These are phyloP conservation scores for Mycogone perniciosa DNA, from an alignment of 2,329 filamentous ascomycete genomes.

Conservation along the genomic window DNA sequence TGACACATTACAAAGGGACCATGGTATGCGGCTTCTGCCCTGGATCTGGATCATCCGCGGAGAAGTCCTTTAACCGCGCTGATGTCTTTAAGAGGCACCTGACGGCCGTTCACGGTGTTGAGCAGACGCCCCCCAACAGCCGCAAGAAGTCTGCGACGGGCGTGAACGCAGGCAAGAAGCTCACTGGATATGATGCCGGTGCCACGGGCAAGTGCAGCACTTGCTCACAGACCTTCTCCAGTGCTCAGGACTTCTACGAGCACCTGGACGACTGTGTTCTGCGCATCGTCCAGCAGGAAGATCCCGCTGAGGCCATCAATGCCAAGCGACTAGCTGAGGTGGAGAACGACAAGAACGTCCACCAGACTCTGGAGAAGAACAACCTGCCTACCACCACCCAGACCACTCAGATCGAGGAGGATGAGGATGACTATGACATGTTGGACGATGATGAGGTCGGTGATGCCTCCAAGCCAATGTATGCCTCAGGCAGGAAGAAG, in stretches of 20 bases:
- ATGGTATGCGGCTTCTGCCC: conserved; percentile 97
- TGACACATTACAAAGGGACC: conserved; percentile 94
- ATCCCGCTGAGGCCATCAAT: conserved; percentile 63
- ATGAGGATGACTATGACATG: conserved; percentile 48
- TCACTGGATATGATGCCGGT: conserved; percentile 65
- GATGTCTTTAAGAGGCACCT: conserved; percentile 95
- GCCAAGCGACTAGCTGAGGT: conserved; percentile 60
- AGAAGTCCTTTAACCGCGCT: conserved; percentile 93
- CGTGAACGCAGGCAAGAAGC: conserved; percentile 51
- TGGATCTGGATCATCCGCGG: conserved; percentile 76
- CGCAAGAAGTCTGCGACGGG: conserved; percentile 57
- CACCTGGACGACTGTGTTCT: conserved; percentile 77
- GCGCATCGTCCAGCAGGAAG: conserved; percentile 65
- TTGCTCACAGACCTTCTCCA: conserved; percentile 83
- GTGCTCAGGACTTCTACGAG: conserved; percentile 97
- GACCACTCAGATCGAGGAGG: conserved; percentile 35
- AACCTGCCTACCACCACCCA: conserved; percentile 44
- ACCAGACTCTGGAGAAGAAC: conserved; percentile 59
- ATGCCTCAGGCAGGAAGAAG: conserved; percentile 46
- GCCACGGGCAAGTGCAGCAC: conserved; percentile 93
- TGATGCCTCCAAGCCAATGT: conserved; percentile 30
- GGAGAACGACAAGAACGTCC: conserved; percentile 56
- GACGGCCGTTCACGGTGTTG: conserved; percentile 83
- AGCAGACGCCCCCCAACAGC: conserved; percentile 88
- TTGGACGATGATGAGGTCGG: conserved; percentile 47